Base-by-base conservation (phyloP, 2,329 filamentous ascomycete genomes). In the Pseudophaeomoniella oleicola region DNA sequence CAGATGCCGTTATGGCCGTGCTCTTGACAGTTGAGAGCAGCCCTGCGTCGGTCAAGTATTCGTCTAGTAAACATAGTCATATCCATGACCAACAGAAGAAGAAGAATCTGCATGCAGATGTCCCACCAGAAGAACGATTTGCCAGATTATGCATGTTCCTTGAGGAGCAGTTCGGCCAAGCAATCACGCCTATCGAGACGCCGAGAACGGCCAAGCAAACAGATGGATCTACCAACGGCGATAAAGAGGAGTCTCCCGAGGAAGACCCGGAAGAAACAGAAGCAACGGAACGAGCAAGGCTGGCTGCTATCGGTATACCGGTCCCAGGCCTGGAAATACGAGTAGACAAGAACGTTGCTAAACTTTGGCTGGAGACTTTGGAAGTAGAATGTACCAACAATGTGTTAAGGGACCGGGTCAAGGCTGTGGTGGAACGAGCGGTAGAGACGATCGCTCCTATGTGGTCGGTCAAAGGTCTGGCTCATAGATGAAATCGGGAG, bases 1-100 rank as follows among this genome's bases (percentile, higher is more conserved):
- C 90, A n/a, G 90, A 98, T 58, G 86, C 90, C 12, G 81, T 96
- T 37, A 84, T 96, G 69, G 86, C 86, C 1, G 85, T 94, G 2
- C 69, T 98, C 9, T 76, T 94, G 48, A 87, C 82, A 0, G 83
- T 94, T 15, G 90, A 98, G 60, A 92, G 81, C 57, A 93, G 83
- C 37, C 90, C 88, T 4, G 90, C 90, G 11, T 88, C 90, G 10
- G 88, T 98, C 35, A 92, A 90, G 60, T 40, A 38, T 43, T 48
- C 46, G 45, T 64, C 60, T 48, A 77, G 74, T n/a, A 71, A 72
- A 66, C 72, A 77, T 42, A 56, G 58, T 30, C 50, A 59, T 31
- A 53, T 57, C 22, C 48, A 59, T 27, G 38, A 45, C 4, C 55
- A 67, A 29, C 59, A 63, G 39, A 30, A 27, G 3, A 30, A 36